Conservation (phyloP, 768 basidiomycete species). For the Thelephora ganbajun region DNA sequence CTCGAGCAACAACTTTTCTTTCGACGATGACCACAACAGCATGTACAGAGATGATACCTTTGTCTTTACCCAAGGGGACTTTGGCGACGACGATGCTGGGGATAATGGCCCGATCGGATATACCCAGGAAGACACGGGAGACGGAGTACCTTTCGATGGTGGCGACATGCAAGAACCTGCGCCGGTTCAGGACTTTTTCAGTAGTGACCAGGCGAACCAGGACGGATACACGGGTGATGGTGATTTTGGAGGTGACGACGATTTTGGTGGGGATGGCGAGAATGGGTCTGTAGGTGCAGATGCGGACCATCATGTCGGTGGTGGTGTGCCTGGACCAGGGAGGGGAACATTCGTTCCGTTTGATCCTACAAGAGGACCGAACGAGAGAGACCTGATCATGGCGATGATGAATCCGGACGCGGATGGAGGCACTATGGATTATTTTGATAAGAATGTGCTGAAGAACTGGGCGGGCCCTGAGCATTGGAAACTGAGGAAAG, state of each 20-base stretch:
- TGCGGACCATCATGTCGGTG: constrained; percentile 26
- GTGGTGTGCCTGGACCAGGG: constrained; percentile 25
- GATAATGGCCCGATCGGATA: constrained; percentile 22
- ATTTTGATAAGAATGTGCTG: constrained; percentile 75
- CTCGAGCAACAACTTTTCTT: constrained; percentile 44
- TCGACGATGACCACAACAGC: constrained; percentile 38
- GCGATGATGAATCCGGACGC: constrained; percentile 66
- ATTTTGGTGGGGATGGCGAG: constrained; percentile 23
- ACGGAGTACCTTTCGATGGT: constrained; percentile 14
- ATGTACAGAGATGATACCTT: constrained; percentile 44
- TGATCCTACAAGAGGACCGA: constrained; percentile 69
- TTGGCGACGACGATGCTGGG: constrained; percentile 29
- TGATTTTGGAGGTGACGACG: constrained; percentile 23
- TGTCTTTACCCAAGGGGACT: constrained; percentile 24
- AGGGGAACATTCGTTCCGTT: constrained; percentile 57
- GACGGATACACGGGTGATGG: constrained; percentile 28
- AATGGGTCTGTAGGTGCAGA: constrained; percentile 16
- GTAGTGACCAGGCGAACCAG: constrained; percentile 40
- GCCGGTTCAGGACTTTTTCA: constrained; percentile 52
- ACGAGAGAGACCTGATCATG: constrained; percentile 71
- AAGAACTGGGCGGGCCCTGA: constrained; percentile 99
- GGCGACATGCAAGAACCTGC: constrained; percentile 18
- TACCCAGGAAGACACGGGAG: constrained; percentile 22
- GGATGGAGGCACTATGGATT: constrained; percentile 54
- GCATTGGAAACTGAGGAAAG: constrained; percentile 89